Conservation (phyloP, 257 asterid species). For the Eustoma russellianum region DNA sequence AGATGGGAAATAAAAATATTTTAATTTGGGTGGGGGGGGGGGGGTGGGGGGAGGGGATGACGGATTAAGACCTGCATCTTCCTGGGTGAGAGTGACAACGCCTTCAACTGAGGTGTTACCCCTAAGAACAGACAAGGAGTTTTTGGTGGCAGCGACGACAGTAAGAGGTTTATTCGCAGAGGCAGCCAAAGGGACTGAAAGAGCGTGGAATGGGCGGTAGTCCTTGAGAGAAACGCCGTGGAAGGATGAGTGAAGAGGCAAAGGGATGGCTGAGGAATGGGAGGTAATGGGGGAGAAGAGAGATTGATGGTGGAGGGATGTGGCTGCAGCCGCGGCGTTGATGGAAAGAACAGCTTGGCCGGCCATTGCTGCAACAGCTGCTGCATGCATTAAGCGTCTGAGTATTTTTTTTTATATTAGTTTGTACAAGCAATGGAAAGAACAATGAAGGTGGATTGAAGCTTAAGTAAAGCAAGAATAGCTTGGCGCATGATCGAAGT, state of each 20-base stretch:
- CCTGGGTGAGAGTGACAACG: slow-evolving; percentile 80
- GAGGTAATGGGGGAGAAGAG: slow-evolving; percentile 23
- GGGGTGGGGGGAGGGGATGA: slow-evolving; percentile 8
- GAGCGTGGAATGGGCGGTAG: slow-evolving; percentile 34
- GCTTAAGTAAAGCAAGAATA: too few species aligned
- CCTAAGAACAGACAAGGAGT: slow-evolving; percentile 80
- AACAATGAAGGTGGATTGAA: too few species aligned
- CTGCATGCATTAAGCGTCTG: slow-evolving; percentile 22
- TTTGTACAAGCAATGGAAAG: too few species aligned
- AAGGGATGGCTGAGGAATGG: slow-evolving; percentile 19
- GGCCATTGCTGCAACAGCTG: slow-evolving; percentile 30
- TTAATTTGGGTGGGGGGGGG: slow-evolving; percentile 1
- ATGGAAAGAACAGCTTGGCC: slow-evolving; percentile 70
- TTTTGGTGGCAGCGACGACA: slow-evolving; percentile 66
- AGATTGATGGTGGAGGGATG: slow-evolving; percentile 24
- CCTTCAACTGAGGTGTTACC: slow-evolving; percentile 88
- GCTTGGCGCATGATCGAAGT: too few species aligned
- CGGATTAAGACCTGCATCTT: slow-evolving; percentile 41
- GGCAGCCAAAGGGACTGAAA: slow-evolving; percentile 26
- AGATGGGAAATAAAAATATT: not conserved
- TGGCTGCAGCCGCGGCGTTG: slow-evolving; percentile 21
- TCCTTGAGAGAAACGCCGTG: slow-evolving; percentile 55
- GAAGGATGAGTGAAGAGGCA: slow-evolving; percentile 42
- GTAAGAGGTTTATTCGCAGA: slow-evolving; percentile 49
- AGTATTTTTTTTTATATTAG: too few species aligned